Evolutionary conservation across 2,329 filamentous ascomycete species (phyloP).

Genomic region (Verticillium zaregamsianum): DNA sequence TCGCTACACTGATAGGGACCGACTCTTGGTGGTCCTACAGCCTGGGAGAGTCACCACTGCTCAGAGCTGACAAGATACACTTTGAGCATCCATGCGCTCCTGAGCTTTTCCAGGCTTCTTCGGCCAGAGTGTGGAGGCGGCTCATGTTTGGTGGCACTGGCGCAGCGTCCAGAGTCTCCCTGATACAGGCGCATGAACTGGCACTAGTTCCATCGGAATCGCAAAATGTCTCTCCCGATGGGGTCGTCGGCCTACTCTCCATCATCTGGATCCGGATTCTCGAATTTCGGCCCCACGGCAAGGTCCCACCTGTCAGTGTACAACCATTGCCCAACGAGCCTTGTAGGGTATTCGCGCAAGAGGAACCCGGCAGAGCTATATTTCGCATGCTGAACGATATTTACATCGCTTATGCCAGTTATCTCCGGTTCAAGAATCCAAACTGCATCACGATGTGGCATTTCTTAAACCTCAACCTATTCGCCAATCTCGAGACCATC

Average conservation of each 20-base stretch:
- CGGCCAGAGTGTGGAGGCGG: not conserved
- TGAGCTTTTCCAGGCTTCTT: not conserved
- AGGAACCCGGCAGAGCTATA: not conserved
- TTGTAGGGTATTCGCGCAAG: not conserved
- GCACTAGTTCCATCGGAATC: not conserved
- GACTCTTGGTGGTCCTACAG: not conserved
- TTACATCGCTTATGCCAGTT: not conserved
- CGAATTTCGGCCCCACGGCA: not conserved
- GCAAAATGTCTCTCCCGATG: not conserved
- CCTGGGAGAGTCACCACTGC: not conserved
- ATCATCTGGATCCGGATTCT: not conserved
- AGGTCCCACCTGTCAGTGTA: not conserved
- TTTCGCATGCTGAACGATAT: not conserved
- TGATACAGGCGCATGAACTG: not conserved
- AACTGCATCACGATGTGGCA: conserved; percentile 1
- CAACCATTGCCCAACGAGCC: not conserved
- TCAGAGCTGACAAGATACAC: not conserved
- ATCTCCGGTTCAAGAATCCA: not conserved
- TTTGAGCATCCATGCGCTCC: not conserved
- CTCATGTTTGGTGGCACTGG: no score
- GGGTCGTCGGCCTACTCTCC: not conserved
- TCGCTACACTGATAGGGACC: not conserved
- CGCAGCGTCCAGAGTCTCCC: not conserved
- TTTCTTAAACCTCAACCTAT: not conserved
- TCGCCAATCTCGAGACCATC: not conserved